Percentiles rank a stretch among this genome's conserved stretches.
These are phyloP conservation scores for Lycium barbarum DNA, from an alignment of 257 asterid species.

Conservation along the genomic window DNA sequence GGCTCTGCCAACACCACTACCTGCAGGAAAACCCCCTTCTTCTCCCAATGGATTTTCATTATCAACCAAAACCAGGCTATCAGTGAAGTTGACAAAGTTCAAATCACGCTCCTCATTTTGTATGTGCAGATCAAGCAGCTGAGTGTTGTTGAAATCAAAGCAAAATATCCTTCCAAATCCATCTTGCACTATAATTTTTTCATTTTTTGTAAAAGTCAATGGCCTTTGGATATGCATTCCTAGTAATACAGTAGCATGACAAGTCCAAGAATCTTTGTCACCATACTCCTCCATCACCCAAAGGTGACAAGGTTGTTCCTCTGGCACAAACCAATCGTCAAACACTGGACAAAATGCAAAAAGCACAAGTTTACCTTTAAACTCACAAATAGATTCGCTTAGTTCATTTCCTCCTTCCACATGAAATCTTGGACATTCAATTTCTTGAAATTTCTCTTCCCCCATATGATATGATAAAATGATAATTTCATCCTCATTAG, in stretches of 20 bases:
- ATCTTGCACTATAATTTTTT: slow-evolving; percentile 13
- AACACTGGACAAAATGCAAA: background rate
- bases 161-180: background rate
- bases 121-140: background rate
- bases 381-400: background rate
- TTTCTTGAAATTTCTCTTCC: slow-evolving; percentile 12
- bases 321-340: background rate
- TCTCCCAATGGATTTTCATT: background rate
- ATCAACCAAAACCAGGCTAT: slow-evolving; percentile 17
- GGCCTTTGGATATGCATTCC: background rate
- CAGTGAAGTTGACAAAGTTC: background rate
- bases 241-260: background rate
- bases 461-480: too few species aligned
- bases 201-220: background rate
- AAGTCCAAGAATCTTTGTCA: slow-evolving; percentile 30
- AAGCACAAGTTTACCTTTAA: slow-evolving; percentile 8
- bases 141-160: background rate
- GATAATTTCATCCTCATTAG: too few species aligned
- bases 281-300: slow-evolving; percentile 38
- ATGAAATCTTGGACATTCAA: background rate
- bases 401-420: background rate
- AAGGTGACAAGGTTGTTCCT: background rate
- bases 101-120: background rate
- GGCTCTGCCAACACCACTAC: background rate
- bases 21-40: background rate